phyloP scores from a whole-genome alignment of 352 stramenopile genomes.

The Pythium inflatum region DNA sequence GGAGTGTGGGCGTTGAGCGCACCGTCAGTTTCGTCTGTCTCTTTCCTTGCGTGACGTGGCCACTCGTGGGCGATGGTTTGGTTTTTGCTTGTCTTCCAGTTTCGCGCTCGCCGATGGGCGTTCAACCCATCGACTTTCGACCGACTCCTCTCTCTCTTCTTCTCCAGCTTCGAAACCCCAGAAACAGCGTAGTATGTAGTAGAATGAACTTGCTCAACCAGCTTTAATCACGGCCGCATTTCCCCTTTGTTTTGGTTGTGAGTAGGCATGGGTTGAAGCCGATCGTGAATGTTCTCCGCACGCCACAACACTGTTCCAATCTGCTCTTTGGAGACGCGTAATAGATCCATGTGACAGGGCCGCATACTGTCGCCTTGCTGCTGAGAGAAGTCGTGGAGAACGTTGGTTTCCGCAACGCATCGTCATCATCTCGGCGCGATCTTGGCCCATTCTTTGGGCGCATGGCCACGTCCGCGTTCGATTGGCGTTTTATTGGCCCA shows the following conservation, averaged over 20 bases:
- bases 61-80: no score
- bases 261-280: no score
- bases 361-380: no score
- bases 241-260: conserved; percentile 15
- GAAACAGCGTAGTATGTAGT: conserved; percentile 40
- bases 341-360: no score
- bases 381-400: neutral
- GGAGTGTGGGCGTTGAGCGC: no score
- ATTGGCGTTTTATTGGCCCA: conserved; percentile 20
- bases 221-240: conserved; percentile 22
- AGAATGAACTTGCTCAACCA: conserved; percentile 36
- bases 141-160: conserved; percentile 14
- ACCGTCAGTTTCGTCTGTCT: no score
- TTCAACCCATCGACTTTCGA: conserved; percentile 23
- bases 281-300: no score
- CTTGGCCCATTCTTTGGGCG: conserved; percentile 11
- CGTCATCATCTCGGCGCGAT: conserved; percentile 1
- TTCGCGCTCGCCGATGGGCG: conserved; percentile 15
- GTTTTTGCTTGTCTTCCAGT: neutral
- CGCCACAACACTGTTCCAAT: no score
- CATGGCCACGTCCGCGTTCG: conserved; percentile 26
- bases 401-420: neutral
- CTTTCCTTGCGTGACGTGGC: no score
- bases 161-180: conserved; percentile 29
- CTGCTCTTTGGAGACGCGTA: no score